These are phyloP conservation scores for Steccherinum ochraceum DNA, from an alignment of 768 basidiomycete species.

Conservation along the genomic window DNA sequence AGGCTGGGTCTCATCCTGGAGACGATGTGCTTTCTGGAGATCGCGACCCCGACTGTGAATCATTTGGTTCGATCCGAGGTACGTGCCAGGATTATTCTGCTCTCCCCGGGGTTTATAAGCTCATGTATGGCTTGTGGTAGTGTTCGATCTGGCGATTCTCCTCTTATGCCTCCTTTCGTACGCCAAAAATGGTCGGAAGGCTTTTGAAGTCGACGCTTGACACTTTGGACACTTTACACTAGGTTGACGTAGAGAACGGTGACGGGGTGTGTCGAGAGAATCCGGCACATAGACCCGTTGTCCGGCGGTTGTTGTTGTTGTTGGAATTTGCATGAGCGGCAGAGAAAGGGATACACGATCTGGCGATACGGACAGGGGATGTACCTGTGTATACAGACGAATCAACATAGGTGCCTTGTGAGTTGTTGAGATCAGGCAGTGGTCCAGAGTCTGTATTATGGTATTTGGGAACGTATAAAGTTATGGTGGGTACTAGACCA, in stretches of 20 bases:
- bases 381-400: no score
- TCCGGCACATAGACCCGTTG: constrained; percentile 28
- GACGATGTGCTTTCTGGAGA: constrained; percentile 44
- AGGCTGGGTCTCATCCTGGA: constrained; percentile 37
- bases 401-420: no score
- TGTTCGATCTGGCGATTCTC: constrained; percentile 46
- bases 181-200: constrained; percentile 39
- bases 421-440: no score
- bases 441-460: no score
- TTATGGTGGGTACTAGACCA: no score
- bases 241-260: constrained; percentile 32
- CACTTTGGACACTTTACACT: constrained; percentile 46
- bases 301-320: constrained; percentile 26
- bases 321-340: no score
- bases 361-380: no score
- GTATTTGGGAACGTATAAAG: no score
- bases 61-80: constrained; percentile 44
- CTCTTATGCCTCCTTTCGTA: constrained; percentile 39
- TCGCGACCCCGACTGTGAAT: constrained; percentile 38
- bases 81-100: constrained; percentile 27
- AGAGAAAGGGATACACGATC: no score
- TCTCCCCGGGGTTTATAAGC: neutral
- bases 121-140: constrained; percentile 16
- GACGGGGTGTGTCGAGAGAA: constrained; percentile 31
- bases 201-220: constrained; percentile 46